Base-by-base conservation (phyloP, 108 stramenopile species). In the Fistulifera solaris region DNA sequence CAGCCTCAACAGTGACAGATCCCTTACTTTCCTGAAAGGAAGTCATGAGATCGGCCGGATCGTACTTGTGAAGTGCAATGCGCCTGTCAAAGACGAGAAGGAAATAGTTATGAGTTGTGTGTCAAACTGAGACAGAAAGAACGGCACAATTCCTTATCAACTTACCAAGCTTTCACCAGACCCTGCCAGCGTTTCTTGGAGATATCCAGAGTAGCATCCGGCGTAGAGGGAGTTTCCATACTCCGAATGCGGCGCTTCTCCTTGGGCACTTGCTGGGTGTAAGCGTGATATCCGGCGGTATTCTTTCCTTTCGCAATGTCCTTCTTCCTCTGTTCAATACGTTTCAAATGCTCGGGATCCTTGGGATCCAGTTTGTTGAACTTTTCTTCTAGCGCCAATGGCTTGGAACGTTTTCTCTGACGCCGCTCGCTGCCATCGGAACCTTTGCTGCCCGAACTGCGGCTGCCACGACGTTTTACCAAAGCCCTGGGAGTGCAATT, bases 101-200 rank as follows among this genome's bases (percentile, higher is more conserved):
- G 14, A 57, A 38, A 27, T 13, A 60, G 11, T 17, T 10, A 18
- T 51, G 17, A 35, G 2, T 13, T 17, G 6, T 50, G 14, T 23
- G 21, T 22, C 12, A 31, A 44, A 22, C 44, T n/a, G 23, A 59
- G 7, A 52, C 47, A 48, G n/a, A 48, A 48, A 12, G 8, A 48
- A 17, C 16, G 10, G 8, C n/a, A n/a, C n/a, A n/a, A n/a, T n/a
- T n/a, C n/a, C n/a, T n/a, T n/a, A 52, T 31, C 15, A 41, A 77
- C 84, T 56, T 71, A 85, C 85, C 89, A 90, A 2, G 89, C 85
- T 59, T 67, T 61, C 1, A 90, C 65, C 49, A 82, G 49, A 25
- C 89, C 89, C 54, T 78, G 71, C 83, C 82, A 90, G 40, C 84
- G 66, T 45, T 79, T 82, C 54, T 65, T 78, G 17, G 85, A 80